Base-by-base conservation (phyloP, 345 rosid species). In the Dovyalis caffra region DNA sequence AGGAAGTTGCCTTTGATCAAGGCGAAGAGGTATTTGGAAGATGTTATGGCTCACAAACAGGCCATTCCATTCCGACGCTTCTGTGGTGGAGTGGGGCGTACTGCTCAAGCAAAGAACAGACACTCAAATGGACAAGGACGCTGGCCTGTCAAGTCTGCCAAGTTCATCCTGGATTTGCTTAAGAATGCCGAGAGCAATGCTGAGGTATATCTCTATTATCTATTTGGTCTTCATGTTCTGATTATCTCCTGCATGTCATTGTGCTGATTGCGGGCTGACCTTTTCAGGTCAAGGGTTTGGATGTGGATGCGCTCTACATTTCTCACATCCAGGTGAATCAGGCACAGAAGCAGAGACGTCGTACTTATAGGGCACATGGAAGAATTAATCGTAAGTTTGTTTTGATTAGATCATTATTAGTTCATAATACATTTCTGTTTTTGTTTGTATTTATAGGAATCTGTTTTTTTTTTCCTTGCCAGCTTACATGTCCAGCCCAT, bases 141-240 rank as follows among this genome's bases (percentile, higher is more conserved):
- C 25, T 95, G 99, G 98, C 98, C 99, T 0, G 92, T 83, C 0
- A 95, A 95, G 71, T 95, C 99, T 75, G 97, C 98, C 21, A 84
- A 79, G 60, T 95, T 93, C 49, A 91, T 95, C 70, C 88, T 95
- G 25, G 99, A 95, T 80, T 81, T 95, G 78, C 86, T 95, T 57
- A 91, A 93, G 92, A 95, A 91, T 77, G 97, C 98, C 6, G 99
- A 91, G 90, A 95, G 98, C 72, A 95, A 93, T 79, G 98, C 99
- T 11, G 99, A 95, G 83, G 99, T 91, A 68, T 67, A 37, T 58
- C 7, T 6, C 9, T 8, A 4, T n/a, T 33, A 7, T 20, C 11
- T 5, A 15, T 1, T 16, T 8, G 31, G 53, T 68, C 15, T 68
- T 31, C 12, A 9, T 0, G 28, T n/a, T 29, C 2, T 21, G 23